A percentile compares a stretch with the other conserved stretches of the same genome.
Conservation (phyloP, 2,329 filamentous ascomycete genomes). For the Penicillium vulpinum region DNA sequence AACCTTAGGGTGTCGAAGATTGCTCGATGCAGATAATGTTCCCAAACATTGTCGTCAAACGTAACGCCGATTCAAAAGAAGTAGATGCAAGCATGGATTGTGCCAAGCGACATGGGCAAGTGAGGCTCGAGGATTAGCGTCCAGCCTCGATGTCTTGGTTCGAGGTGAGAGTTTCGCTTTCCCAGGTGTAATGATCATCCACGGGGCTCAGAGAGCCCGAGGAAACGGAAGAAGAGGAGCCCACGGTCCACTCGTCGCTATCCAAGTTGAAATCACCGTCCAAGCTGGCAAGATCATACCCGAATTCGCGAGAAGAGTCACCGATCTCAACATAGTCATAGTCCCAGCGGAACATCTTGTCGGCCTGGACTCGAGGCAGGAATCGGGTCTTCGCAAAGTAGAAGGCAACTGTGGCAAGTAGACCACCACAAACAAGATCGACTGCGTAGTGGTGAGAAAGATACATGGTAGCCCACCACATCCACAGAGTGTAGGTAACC, state of each 20-base stretch:
- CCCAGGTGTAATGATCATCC: constrained; percentile 57
- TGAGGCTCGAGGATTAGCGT: constrained; percentile 27
- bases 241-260: constrained; percentile 87
- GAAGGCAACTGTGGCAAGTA: constrained; percentile 75
- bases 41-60: constrained; percentile 40
- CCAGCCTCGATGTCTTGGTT: constrained; percentile 43
- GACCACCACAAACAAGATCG: constrained; percentile 81
- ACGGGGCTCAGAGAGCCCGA: constrained; percentile 64
- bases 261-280: constrained; percentile 61
- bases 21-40: constrained; percentile 40
- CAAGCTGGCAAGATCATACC: constrained; percentile 58
- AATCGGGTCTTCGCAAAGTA: constrained; percentile 79
- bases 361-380: constrained; percentile 76
- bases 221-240: constrained; percentile 75
- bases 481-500: constrained; percentile 82
- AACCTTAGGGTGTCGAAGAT: constrained; percentile 39
- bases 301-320: constrained; percentile 56
- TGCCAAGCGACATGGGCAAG: constrained; percentile 24
- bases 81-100: constrained; percentile 32
- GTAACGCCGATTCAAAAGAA: constrained; percentile 36
- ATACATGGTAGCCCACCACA: constrained; percentile 99
- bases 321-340: constrained; percentile 92
- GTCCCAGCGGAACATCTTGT: constrained; percentile 89
- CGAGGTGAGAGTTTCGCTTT: constrained; percentile 41
- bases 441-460: constrained; percentile 96